phyloP scores from a whole-genome alignment of 2,329 filamentous ascomycete species.

The Chaetomiaceae sp. region DNA sequence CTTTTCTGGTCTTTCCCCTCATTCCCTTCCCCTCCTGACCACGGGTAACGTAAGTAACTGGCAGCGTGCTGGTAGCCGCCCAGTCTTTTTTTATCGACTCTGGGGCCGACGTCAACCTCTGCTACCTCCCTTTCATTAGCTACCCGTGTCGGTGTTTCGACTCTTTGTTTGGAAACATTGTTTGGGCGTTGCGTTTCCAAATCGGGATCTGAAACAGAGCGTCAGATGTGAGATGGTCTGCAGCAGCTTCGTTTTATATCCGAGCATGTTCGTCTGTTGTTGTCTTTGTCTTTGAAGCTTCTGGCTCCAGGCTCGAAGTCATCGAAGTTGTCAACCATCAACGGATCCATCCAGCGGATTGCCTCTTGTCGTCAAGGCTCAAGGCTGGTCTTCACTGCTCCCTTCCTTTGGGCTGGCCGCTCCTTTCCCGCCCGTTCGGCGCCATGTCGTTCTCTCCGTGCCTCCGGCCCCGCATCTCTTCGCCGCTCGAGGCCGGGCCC shows the following conservation, averaged over 20 bases:
- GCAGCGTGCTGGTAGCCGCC: slow-evolving; percentile 16
- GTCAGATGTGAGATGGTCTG: not conserved
- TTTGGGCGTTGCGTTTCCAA: not conserved
- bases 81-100: slow-evolving; percentile 16
- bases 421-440: not conserved
- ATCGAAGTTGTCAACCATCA: not conserved
- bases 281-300: slow-evolving; percentile 1
- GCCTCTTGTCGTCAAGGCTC: not conserved
- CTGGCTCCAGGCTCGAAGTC: not conserved
- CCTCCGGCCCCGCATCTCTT: slow-evolving; percentile 53
- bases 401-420: no score
- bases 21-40: not conserved
- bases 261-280: slow-evolving; percentile 7
- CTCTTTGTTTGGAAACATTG: slow-evolving; percentile 12
- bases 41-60: no score
- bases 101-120: not conserved
- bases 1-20: not conserved
- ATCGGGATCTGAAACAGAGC: slow-evolving; percentile 6
- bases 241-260: slow-evolving; percentile 2
- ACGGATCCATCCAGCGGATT: not conserved
- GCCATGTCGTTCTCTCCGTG: slow-evolving; percentile 28
- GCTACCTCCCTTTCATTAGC: slow-evolving; percentile 4
- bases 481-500: slow-evolving; percentile 56
- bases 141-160: slow-evolving; percentile 6
- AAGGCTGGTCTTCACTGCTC: not conserved